Evolutionary conservation across 164 flowering plant species (phyloP).

Genomic region (Saururus chinensis): DNA sequence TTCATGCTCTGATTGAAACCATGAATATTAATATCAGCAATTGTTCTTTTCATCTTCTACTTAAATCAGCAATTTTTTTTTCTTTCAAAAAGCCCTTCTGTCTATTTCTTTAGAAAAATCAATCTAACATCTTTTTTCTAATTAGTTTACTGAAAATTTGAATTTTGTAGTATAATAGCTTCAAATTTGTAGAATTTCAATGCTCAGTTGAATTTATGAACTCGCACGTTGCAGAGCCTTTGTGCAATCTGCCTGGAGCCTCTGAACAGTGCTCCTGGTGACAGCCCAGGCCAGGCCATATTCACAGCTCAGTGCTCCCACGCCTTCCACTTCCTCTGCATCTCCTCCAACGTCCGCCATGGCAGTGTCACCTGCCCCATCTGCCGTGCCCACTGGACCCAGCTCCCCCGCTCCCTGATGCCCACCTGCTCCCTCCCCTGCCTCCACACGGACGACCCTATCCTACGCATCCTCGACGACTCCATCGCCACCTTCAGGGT

Average conservation of each 20-base stretch:
- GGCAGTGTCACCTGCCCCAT: slow-evolving; percentile 89
- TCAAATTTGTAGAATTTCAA: too few relatives aligned
- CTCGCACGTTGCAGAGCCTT: slow-evolving; percentile 38
- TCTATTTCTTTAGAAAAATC: too few relatives aligned
- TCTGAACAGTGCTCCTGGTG: slow-evolving; percentile 33
- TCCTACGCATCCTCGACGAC: slow-evolving; percentile 75
- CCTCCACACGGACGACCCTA: slow-evolving; percentile 44
- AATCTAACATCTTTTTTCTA: too few relatives aligned
- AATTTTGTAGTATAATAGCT: too few relatives aligned
- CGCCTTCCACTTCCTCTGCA: slow-evolving; percentile 77
- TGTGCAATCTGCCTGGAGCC: slow-evolving; percentile 85
- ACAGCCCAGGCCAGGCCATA: slow-evolving; percentile 53
- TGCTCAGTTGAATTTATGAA: too few relatives aligned
- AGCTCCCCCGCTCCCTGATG: slow-evolving; percentile 56
- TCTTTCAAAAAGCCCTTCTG: too few relatives aligned
- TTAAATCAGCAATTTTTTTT: too few relatives aligned
- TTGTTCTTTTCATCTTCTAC: too few relatives aligned
- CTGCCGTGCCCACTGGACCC: slow-evolving; percentile 89
- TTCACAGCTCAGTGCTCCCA: slow-evolving; percentile 92
- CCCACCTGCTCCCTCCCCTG: slow-evolving; percentile 22
- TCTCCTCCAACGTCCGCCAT: slow-evolving; percentile 83
- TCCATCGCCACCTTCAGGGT: slow-evolving; percentile 78
- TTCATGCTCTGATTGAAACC: too few relatives aligned
- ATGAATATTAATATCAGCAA: too few relatives aligned
- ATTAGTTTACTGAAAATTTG: too few relatives aligned